phyloP scores from a whole-genome alignment of 805 yeast species.

The Hemisphaericaspora nanyangensis region DNA sequence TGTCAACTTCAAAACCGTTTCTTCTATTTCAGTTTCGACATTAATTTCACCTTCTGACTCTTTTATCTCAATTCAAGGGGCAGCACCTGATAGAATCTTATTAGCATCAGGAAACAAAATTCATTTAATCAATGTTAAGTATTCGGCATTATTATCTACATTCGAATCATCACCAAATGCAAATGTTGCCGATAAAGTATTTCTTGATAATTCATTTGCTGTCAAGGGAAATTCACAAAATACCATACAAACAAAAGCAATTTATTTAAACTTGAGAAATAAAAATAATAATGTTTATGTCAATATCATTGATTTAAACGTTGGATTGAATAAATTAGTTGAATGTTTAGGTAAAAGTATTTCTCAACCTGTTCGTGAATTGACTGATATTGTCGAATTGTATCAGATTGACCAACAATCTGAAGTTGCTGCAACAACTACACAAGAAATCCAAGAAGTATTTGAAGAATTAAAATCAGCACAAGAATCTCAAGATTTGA shows the following conservation, averaged over 20 bases:
- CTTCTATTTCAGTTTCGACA: conserved; percentile 17
- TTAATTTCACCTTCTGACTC: conserved; percentile 10
- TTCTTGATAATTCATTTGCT: conserved; percentile 22
- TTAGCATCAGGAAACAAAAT: conserved; percentile 37
- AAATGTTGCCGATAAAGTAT: conserved; percentile 20
- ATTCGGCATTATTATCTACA: conserved; percentile 35
- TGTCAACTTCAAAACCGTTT: conserved; percentile 18
- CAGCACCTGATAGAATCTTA: conserved; percentile 45
- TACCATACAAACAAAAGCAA: conserved; percentile 38
- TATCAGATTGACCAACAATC: conserved; percentile 19
- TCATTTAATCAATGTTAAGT: conserved; percentile 43
- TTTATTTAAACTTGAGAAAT: conserved; percentile 37
- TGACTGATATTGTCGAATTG: conserved; percentile 17
- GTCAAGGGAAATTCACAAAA: conserved; percentile 44
- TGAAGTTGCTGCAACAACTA: conserved; percentile 8
- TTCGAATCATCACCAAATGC: conserved; percentile 16
- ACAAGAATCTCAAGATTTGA: conserved; percentile 14
- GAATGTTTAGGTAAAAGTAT: conserved; percentile 69
- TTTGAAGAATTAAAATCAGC: conserved; percentile 21
- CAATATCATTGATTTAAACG: conserved; percentile 47
- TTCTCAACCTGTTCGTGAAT: not conserved
- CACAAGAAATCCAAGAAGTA: conserved; percentile 17
- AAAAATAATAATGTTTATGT: conserved; percentile 43
- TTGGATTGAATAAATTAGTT: conserved; percentile 64
- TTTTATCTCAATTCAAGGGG: conserved; percentile 31